Evolutionary conservation across 2,329 filamentous ascomycete species (phyloP).

Genomic region (Fusarium chaquense): DNA sequence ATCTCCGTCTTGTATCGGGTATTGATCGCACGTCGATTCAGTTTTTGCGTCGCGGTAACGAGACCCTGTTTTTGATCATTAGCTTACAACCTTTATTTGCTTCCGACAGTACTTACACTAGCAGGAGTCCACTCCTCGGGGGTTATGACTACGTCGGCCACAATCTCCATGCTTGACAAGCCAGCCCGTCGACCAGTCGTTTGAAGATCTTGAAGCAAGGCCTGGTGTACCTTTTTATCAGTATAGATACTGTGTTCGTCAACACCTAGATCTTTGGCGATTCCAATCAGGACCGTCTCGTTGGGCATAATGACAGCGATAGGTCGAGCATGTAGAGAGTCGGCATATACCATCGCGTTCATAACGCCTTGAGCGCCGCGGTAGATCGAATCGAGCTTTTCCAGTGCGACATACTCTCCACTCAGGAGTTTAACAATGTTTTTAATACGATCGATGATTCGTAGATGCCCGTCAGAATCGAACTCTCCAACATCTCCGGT

Average conservation of each 20-base stretch:
- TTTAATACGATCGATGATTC: slow-evolving; percentile 95
- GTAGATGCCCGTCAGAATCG: slow-evolving; percentile 80
- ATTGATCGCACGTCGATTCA: slow-evolving; percentile 64
- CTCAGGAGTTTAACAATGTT: slow-evolving; percentile 95
- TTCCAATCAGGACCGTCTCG: slow-evolving; percentile 68
- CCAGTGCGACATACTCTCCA: slow-evolving; percentile 97
- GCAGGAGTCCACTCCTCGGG: slow-evolving; percentile 90
- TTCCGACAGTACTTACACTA: slow-evolving; percentile 69
- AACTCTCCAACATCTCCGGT: slow-evolving; percentile 96
- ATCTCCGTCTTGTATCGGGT: slow-evolving; percentile 64
- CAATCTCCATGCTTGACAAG: slow-evolving; percentile 76
- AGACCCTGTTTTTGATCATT: slow-evolving; percentile 57
- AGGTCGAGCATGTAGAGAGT: slow-evolving; percentile 77
- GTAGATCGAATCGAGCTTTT: slow-evolving; percentile 94
- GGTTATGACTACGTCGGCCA: slow-evolving; percentile 79
- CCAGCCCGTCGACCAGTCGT: slow-evolving; percentile 72
- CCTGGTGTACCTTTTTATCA: slow-evolving; percentile 71
- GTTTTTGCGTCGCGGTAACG: slow-evolving; percentile 70
- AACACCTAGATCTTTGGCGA: slow-evolving; percentile 71
- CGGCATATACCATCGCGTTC: slow-evolving; percentile 89
- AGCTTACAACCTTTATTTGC: accelerated
- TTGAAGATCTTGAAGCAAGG: slow-evolving; percentile 75
- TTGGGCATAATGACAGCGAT: slow-evolving; percentile 82
- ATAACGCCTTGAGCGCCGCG: slow-evolving; percentile 79
- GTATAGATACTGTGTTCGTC: slow-evolving; percentile 74